These are phyloP conservation scores for Fusarium coicis DNA, from an alignment of 2,329 filamentous ascomycete genomes.

Conservation along the genomic window DNA sequence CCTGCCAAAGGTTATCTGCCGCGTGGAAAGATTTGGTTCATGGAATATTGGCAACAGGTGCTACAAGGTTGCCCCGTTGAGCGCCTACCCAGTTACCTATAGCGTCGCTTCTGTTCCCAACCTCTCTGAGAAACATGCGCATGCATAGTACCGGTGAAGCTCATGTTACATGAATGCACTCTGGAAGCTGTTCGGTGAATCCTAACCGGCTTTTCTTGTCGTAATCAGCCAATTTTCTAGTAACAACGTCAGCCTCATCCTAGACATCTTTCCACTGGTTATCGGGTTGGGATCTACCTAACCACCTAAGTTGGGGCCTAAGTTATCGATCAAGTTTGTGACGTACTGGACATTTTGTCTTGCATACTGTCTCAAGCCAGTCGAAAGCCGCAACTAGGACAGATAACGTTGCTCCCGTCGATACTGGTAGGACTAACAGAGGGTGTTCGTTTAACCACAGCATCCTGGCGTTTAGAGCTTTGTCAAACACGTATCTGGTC, in stretches of 20 bases:
- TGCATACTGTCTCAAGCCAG: background rate
- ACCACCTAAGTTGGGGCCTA: background rate
- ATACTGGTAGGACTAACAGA: background rate
- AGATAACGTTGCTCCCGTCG: background rate
- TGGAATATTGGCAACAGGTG: background rate
- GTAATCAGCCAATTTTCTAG: background rate
- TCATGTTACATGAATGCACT: background rate
- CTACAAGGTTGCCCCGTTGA: background rate
- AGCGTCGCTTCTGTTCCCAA: background rate
- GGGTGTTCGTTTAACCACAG: background rate
- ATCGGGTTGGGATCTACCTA: background rate
- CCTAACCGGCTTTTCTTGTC: background rate
- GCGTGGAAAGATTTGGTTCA: background rate
- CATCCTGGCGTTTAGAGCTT: background rate
- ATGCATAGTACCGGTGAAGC: background rate
- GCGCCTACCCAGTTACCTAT: background rate
- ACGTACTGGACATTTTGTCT: background rate
- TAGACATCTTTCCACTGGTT: background rate
- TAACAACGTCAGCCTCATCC: background rate
- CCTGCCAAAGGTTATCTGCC: background rate
- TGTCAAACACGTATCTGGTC: slow-evolving; percentile 1
- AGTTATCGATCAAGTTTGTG: background rate
- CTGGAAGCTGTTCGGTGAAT: background rate
- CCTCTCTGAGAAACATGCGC: background rate
- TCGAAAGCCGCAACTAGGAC: background rate